Evolutionary conservation across 495 filamentous ascomycete species (phyloP), one percentile per base, ranked within the genome.

Genomic region (Antarctomyces pellizariae): DNA sequence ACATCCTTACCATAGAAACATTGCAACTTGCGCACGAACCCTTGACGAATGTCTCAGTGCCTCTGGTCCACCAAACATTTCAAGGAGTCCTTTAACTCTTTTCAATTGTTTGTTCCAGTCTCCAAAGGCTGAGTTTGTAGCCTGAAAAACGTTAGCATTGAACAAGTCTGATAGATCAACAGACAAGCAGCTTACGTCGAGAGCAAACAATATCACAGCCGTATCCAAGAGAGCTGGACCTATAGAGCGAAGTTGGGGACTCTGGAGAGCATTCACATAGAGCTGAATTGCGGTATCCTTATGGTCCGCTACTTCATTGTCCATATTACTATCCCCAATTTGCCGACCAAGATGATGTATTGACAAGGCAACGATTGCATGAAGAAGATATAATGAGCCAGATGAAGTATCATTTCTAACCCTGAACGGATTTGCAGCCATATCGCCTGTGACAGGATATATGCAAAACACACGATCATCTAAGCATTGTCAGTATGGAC

Each of bases 1-100:
- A 22, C 15, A 25, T 21, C 38, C 27, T 24, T 40, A 44, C 44
- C 44, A 47, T 1, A 37, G 14, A 18, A 47, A 23, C 33, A 47
- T 39, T 13, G 19, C 41, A 19, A 46, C 33, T 24, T 46, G 43
- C 7, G 41, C 37, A 18, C 38, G 25, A 6, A 37, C 28, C 33
- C 28, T 30, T n/a, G 33, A 13, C 4, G 28, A 25, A 10, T 9
- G 24, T 11, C 18, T 8, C 13, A 31, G 24, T 10, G 5, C 6
- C 18, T 31, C 20, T 10, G 31, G 22, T 18, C 18, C 11, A 28
- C 24, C 22, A 14, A 28, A 18, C 3, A 28, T 24, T 14, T 35
- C 33, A 21, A 35, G 15, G 13, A 35, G 16, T 12, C 29, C 29
- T 18, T 26, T 24, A 9, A 28, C 33, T 16, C 33, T 23, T n/a